Evolutionary conservation across 2,329 filamentous ascomycete genomes (phyloP).

Genomic region (Leptographium flavum): DNA sequence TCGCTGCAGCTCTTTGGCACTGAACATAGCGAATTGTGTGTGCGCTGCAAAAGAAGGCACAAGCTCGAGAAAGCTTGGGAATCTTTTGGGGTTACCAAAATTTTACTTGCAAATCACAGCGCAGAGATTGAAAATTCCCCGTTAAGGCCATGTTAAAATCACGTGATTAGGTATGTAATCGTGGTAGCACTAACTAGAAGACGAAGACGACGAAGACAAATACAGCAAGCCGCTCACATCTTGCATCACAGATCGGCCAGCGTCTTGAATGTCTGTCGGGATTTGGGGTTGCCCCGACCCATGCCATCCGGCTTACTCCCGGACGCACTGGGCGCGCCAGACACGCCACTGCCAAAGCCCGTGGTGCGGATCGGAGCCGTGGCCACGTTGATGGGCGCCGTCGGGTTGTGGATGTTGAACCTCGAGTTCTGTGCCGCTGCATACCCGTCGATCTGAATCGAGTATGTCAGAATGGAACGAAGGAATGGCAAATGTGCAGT

Average conservation of each 20-base stretch:
- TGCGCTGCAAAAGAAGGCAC: neutral
- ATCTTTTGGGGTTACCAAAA: neutral
- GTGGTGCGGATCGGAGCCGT: conserved; percentile 1
- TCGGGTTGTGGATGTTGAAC: conserved; percentile 37
- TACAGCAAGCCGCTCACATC: neutral
- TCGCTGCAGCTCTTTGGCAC: conserved; percentile 8
- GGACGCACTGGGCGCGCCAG: conserved; percentile 8
- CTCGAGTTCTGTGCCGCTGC: conserved; percentile 43
- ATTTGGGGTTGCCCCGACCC: conserved; percentile 11
- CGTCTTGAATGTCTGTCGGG: conserved; percentile 31
- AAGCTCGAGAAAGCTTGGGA: neutral
- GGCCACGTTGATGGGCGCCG: conserved; percentile 4
- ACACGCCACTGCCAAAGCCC: conserved; percentile 2
- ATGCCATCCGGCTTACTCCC: neutral
- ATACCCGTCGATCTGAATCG: conserved; percentile 42
- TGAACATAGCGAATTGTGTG: conserved; percentile 5
- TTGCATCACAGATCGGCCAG: conserved; percentile 34
- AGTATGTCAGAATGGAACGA: conserved; percentile 2
- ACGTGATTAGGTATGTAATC: neutral
- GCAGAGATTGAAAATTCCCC: conserved; percentile 9
- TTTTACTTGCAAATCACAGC: conserved; percentile 7
- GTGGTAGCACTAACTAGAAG: neutral
- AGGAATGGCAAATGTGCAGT: neutral
- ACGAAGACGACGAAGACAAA: neutral
- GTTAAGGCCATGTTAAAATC: neutral